Conservation (phyloP, 352 stramenopile genomes). For the Blastocystis sp. region DNA sequence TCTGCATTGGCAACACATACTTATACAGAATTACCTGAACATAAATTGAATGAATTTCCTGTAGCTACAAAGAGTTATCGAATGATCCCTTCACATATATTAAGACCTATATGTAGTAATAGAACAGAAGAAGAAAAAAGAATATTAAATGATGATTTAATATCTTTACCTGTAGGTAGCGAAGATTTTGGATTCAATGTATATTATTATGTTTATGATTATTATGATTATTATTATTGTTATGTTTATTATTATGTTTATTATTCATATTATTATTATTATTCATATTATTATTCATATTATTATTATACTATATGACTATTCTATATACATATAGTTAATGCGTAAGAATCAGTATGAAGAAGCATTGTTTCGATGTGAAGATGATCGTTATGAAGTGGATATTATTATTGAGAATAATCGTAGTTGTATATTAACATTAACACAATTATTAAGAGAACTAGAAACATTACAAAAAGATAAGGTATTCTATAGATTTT, state of each 20-base stretch:
- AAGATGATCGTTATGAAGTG: constrained; percentile 90
- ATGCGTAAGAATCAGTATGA: constrained; percentile 97
- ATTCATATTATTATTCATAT: too few species aligned
- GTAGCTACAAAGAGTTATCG: constrained; percentile 77
- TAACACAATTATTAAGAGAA: constrained; percentile 80
- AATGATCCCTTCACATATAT: constrained; percentile 80
- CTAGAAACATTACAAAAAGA: constrained; percentile 46
- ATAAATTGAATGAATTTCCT: constrained; percentile 35
- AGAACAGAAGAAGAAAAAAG: constrained; percentile 53
- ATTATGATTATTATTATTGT: too few species aligned
- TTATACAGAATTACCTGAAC: constrained; percentile 1
- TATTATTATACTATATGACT: neutral
- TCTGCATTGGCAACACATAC: constrained; percentile 62
- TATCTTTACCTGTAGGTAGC: constrained; percentile 83
- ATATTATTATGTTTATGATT: too few species aligned
- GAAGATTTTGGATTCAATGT: constrained; percentile 88
- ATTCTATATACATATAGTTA: constrained; percentile 51
- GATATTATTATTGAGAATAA: constrained; percentile 90
- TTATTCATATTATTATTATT: too few species aligned
- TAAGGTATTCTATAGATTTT: neutral
- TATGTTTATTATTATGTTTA: too few species aligned
- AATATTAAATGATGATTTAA: constrained; percentile 67
- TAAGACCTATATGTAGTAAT: constrained; percentile 78
- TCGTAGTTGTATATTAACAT: constrained; percentile 68
- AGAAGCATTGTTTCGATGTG: constrained; percentile 88